Base-by-base conservation (phyloP, 73 alveolate genomes). In the Tetrahymena malaccensis region DNA sequence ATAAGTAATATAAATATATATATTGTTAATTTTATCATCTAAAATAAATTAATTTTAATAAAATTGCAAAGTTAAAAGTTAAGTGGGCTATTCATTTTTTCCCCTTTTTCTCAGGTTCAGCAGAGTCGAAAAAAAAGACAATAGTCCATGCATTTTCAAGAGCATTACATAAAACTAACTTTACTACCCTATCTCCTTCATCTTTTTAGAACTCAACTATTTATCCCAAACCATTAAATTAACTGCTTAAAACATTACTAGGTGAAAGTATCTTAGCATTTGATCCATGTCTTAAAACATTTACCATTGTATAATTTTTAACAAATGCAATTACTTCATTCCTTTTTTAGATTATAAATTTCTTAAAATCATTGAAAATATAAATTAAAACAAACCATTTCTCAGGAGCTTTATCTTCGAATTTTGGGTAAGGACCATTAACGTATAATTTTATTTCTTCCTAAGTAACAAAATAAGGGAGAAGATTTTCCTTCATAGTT, bases 361-460 rank as follows among this genome's bases (percentile, higher is more conserved):
- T 0, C 17, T 9, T 25, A 19, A 27, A 3, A 0, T 8, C 31
- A 19, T 50, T 19, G 0, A 25, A 40, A 95, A 96, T 17, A 16
- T 37, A 37, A 94, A 34, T 57, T 43, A 50, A 93, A 16, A 9
- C 97, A 85, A 96, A 96, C 99, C 99, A 98, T 84, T 97, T 97
- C 85, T 98, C 99, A 89, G 99, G 98, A 15, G 96, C 94, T 85
- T 95, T 96, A 34, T 98, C 99, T 96, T 97, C 98, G 96, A 93
- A 98, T 94, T 98, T 97, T 27, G 99, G 98, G 94, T 96, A 98
- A 44, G 99, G 99, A n/a, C 98, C 99, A 21, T 94, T 95, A 12
- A 98, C 96, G 84, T 94, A 97, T 94, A 96, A 96, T 37, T 96
- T 97, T 0, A 96, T 96, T 83, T 97, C 98, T 34, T 98, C 99